Base-by-base conservation (phyloP, 2,329 filamentous ascomycete genomes). In the Lecanosticta acicola region DNA sequence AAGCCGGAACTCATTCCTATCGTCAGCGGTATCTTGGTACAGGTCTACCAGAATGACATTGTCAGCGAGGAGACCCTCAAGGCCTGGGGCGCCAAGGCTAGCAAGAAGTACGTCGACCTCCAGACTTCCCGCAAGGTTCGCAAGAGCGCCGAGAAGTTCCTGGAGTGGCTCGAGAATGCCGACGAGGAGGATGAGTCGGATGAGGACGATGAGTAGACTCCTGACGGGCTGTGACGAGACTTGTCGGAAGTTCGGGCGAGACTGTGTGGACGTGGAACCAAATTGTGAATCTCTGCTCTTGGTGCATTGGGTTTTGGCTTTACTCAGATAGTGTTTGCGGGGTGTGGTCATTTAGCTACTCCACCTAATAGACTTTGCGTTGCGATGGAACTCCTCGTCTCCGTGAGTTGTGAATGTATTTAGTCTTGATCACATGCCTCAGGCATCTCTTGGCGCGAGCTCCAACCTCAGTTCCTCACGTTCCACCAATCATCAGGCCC, bases 71-170 rank as follows among this genome's bases (percentile, higher is more conserved):
- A 95, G 54, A 80, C 89, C 13, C 81, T 94, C 65, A 86, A 84
- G 70, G 84, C 84, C 59, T 98, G 93, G 91, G 91, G 90, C 56
- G 78, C 80, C 65, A 95, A 93, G 78, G 89, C 91, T 49, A 95
- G 88, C 80, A 96, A 94, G 84, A 96, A 96, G 76, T 97, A 97
- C 67, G 87, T 94, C 59, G 91, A 97, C 66, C 71, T 94, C 50
- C 67, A 83, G 49, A 90, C 83, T 51, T 94, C 88, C 73, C 91
- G 89, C 78, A 94, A 94, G 78, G 89, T 97, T 53, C 88, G 90
- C 73, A 91, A 94, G 77, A 85, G 87, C 56, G 89, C 93, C 43
- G 86, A 94, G 75, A 84, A 87, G 55, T 98, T 98, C 79, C 78
- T 96, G 63, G 85, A 83, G 60, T 97, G 90, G 91, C 87, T 97